Percentiles rank a stretch among this genome's conserved stretches.
Conservation (phyloP, 176 grass and related monocot species). For the Oryza longistaminata region DNA sequence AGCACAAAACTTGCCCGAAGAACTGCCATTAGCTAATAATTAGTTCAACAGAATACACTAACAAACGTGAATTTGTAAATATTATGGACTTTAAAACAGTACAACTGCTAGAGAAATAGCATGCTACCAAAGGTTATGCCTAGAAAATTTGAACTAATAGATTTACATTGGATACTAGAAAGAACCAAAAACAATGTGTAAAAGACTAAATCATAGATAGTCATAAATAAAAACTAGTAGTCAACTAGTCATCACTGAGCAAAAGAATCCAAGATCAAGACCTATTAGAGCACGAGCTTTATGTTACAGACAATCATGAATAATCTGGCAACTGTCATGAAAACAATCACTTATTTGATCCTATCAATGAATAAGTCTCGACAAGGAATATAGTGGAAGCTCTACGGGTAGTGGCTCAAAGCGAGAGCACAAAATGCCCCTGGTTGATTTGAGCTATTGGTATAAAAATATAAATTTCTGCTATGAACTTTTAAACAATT, state of each 20-base stretch:
- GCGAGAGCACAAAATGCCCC: not conserved
- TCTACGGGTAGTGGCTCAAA: not conserved
- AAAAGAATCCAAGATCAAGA: not conserved
- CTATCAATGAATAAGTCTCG: not conserved
- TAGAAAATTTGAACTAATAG: not conserved
- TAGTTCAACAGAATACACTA: not conserved
- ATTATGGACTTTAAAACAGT: not conserved
- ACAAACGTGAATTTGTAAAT: not conserved
- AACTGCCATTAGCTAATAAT: not conserved
- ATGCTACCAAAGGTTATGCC: not conserved
- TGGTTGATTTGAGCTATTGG: not conserved
- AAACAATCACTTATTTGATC: not conserved
- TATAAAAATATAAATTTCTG: not conserved
- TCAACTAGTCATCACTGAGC: not conserved
- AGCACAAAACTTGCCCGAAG: not conserved
- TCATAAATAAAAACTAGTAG: not conserved
- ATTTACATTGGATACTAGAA: not conserved
- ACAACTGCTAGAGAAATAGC: not conserved
- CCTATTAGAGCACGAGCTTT: not conserved
- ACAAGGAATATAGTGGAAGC: not conserved
- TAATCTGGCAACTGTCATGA: not conserved
- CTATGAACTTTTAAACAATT: not conserved
- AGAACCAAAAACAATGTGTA: not conserved
- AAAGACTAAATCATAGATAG: not conserved
- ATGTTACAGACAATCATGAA: not conserved